These are phyloP conservation scores for Populus euphratica DNA, from an alignment of 345 rosid species.

Conservation along the genomic window DNA sequence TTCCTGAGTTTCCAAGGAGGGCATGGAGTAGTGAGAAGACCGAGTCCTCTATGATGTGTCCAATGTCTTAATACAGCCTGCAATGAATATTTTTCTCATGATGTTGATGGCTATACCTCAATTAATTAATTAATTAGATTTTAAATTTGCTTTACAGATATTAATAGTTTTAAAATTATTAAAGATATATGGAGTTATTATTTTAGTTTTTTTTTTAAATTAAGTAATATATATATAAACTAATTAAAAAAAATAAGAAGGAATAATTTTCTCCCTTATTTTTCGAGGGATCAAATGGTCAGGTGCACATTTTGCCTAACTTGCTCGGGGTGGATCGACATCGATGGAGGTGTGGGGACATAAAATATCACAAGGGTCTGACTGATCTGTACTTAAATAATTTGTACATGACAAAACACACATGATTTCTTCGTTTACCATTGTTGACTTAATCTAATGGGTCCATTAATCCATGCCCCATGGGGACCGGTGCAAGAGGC, in stretches of 20 bases:
- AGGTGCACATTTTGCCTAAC: background rate
- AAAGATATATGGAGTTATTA: too few species aligned
- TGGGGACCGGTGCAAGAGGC: background rate
- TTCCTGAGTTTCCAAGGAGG: too few species aligned
- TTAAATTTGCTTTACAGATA: too few species aligned
- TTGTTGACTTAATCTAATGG: background rate
- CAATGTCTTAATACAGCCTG: background rate
- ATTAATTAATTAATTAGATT: too few species aligned
- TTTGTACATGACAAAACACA: constrained; percentile 15
- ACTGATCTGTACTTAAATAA: constrained; percentile 7
- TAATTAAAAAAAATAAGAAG: too few species aligned
- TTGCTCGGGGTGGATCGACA: too few species aligned
- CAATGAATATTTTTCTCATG: background rate
- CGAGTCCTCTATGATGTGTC: too few species aligned
- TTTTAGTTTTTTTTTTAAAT: too few species aligned
- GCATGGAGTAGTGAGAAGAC: too few species aligned
- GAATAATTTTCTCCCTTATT: background rate
- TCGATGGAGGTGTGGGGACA: background rate
- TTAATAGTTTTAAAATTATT: too few species aligned
- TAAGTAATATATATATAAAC: too few species aligned
- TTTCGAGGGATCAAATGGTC: background rate
- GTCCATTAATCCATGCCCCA: background rate
- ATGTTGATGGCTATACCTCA: too few species aligned
- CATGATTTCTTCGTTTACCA: background rate
- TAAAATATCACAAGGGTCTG: background rate